Conservation (phyloP, 176 grass and related monocot species). For the Eragrostis curvula region DNA sequence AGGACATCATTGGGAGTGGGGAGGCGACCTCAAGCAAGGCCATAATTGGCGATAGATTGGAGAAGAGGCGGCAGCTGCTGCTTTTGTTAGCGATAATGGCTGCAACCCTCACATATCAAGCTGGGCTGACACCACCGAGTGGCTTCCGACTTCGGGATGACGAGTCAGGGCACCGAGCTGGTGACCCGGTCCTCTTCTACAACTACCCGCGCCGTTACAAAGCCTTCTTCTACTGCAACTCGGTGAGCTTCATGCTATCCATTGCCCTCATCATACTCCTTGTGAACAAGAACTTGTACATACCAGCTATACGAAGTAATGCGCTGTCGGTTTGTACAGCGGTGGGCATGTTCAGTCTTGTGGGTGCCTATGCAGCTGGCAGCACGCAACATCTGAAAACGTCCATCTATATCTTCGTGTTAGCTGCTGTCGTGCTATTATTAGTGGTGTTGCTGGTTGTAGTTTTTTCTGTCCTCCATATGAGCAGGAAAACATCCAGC, state of each 20-base stretch:
- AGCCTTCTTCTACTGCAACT: slow-evolving; percentile 46
- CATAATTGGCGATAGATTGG: too few relatives aligned
- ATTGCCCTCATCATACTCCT: slow-evolving; percentile 41
- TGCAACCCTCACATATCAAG: too few relatives aligned
- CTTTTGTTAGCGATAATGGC: too few relatives aligned
- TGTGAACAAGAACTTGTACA: slow-evolving; percentile 5
- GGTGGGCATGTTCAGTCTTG: neutral
- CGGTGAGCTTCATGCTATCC: slow-evolving; percentile 37
- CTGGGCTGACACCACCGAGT: too few relatives aligned
- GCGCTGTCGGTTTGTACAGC: neutral
- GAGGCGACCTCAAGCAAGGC: too few relatives aligned
- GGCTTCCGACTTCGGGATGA: neutral
- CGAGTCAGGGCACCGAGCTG: neutral
- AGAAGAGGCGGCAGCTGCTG: too few relatives aligned
- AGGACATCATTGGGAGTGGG: too few relatives aligned
- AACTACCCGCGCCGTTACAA: slow-evolving; percentile 18
- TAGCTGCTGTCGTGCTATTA: neutral
- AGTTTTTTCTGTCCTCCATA: too few relatives aligned
- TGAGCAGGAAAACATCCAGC: too few relatives aligned
- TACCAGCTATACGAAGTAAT: too few relatives aligned
- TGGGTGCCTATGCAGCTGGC: slow-evolving; percentile 4
- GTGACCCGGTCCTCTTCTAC: neutral
- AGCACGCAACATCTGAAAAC: slow-evolving; percentile 17
- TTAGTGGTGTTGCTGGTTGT: neutral
- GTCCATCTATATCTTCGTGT: neutral